Evolutionary conservation across 106 monocot species (phyloP).

Genomic region (Ottelia alismoides): DNA sequence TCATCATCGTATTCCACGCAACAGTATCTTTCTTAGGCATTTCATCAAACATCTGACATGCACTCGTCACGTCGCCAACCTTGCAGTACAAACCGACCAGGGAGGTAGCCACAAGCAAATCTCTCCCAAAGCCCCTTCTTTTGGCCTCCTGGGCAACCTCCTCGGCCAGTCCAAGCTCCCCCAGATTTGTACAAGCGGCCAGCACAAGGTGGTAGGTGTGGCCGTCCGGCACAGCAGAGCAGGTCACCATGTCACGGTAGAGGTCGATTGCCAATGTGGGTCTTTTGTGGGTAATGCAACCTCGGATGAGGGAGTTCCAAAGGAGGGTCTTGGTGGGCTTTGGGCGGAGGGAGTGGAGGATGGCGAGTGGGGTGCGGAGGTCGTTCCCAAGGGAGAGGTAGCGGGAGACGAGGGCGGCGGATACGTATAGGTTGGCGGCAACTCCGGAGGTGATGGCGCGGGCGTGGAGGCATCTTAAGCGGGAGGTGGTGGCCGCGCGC

Average conservation of each 20-base stretch:
- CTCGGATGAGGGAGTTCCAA: constrained; percentile 59
- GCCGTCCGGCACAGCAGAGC: constrained; percentile 24
- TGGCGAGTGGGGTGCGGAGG: constrained; percentile 9
- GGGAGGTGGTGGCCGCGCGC: constrained; percentile 2
- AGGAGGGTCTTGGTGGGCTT: constrained; percentile 36
- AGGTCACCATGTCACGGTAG: constrained; percentile 27
- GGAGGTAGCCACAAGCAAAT: constrained; percentile 44
- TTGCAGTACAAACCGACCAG: constrained; percentile 32
- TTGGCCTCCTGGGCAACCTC: constrained; percentile 14
- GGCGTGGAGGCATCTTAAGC: constrained; percentile 28
- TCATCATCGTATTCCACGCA: constrained; percentile 56
- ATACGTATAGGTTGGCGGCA: constrained; percentile 38
- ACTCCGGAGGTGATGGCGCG: constrained; percentile 35
- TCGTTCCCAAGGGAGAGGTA: constrained; percentile 36
- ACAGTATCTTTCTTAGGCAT: constrained; percentile 39
- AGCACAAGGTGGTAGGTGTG: constrained; percentile 45
- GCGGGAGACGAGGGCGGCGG: constrained; percentile 30
- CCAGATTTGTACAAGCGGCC: constrained; percentile 29
- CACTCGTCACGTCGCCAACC: constrained; percentile 23
- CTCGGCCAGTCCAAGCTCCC: constrained; percentile 30
- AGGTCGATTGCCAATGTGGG: constrained; percentile 22
- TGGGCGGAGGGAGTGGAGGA: constrained; percentile 17
- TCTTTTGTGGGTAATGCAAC: constrained; percentile 20
- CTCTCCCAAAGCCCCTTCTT: constrained; percentile 18
- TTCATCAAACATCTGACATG: constrained; percentile 38